Base-by-base conservation (phyloP, 116 monocot species). In the Zostera marina region DNA sequence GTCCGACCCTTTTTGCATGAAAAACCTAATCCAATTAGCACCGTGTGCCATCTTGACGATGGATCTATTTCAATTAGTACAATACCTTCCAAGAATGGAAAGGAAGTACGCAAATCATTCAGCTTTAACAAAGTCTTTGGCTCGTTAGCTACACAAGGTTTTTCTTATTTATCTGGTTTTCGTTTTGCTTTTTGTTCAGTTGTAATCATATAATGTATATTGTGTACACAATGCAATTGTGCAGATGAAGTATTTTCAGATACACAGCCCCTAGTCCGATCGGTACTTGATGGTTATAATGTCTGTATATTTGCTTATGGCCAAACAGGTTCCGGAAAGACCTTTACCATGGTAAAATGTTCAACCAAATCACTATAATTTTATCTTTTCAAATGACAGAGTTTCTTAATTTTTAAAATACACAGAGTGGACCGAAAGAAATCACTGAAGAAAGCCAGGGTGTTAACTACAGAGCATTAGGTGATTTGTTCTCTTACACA, bases 231-330 rank as follows among this genome's bases (percentile, higher is more conserved):
- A 51, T 5, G 12, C 20, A 51, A 32, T n/a, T 47, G 47, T 69
- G 65, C 90, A 99, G 98, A 83, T 53, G 87, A 83, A 55, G 83
- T 99, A 3, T 99, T 87, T 73, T 58, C 69, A 23, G 98, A 98
- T 71, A 99, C 98, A 8, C 91, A 81, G 57, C 91, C 98, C 64
- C 63, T 99, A 14, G 87, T 99, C 68, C 82, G 98, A 11, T 99
- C 98, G 48, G 83, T 99, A 32, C 79, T 99, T 66, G 98, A 99
- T 81, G 98, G 98, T 22, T 99, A 83, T 67, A 99, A 99, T 72
- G 98, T 99, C 24, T 99, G 98, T 55, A 99, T 99, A 71, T 99
- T 99, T 75, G 98, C 91, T 13, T 99, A 99, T 73, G 98, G 98
- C 42, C 98, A 99, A 77, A 99, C 98, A 44, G 98, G 98, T 58